These are phyloP conservation scores for Endotrypanum monterogeii DNA, from an alignment of 208 protist species.

Conservation along the genomic window DNA sequence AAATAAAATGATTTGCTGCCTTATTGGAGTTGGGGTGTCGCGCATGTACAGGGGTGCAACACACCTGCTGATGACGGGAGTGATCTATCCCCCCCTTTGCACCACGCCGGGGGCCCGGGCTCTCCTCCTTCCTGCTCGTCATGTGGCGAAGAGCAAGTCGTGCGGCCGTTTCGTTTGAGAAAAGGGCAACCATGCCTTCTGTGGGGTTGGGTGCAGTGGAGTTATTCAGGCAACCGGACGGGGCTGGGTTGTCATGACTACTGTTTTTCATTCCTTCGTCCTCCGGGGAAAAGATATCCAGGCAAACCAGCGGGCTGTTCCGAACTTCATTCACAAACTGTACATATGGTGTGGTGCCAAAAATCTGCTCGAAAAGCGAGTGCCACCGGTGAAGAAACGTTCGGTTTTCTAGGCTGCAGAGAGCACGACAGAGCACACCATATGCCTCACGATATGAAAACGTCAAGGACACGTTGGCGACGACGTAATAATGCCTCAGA, in stretches of 20 bases:
- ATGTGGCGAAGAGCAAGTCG: conserved; percentile 31
- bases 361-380: conserved; percentile 47
- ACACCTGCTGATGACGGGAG: neutral
- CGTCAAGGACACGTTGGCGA: conserved; percentile 16
- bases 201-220: neutral
- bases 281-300: neutral
- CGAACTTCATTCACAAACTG: conserved; percentile 51
- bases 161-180: conserved; percentile 50
- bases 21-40: neutral
- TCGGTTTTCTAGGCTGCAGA: conserved; percentile 35
- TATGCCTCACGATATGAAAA: conserved; percentile 54
- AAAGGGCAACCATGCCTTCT: conserved; percentile 21
- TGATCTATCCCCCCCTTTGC: neutral
- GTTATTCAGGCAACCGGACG: neutral
- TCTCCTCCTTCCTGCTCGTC: neutral
- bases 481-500: conserved; percentile 58
- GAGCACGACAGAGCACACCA: conserved; percentile 50
- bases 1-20: neutral
- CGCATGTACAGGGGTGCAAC: conserved; percentile 4
- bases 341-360: conserved; percentile 44
- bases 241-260: neutral
- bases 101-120: neutral
- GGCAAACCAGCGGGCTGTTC: conserved; percentile 13
- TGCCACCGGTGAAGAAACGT: conserved; percentile 54
- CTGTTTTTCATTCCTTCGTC: neutral